A percentile compares a stretch with the other conserved stretches of the same genome.
These are phyloP conservation scores for Drechslerella dactyloides DNA, from an alignment of 2,329 filamentous ascomycete species.

Conservation along the genomic window DNA sequence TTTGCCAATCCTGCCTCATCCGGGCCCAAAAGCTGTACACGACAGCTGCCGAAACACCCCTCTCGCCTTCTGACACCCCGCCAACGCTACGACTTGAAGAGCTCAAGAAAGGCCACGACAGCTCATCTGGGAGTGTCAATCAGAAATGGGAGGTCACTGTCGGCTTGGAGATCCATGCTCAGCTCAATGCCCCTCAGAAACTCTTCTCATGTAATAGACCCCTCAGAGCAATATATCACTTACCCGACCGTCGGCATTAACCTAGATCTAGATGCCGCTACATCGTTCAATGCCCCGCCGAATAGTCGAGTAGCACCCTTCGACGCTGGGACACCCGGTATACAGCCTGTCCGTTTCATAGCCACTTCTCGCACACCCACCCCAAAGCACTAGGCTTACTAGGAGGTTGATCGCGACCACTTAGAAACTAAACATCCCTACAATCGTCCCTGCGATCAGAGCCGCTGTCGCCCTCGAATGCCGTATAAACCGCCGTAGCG, in stretches of 20 bases:
- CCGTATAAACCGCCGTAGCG: conserved; percentile 74
- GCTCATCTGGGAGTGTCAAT: background rate
- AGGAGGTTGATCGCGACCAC: conserved; percentile 69
- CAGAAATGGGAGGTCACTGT: conserved; percentile 84
- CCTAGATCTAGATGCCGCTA: conserved; percentile 61
- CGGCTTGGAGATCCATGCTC: conserved; percentile 95
- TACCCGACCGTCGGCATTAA: conserved; percentile 51
- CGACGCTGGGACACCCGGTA: conserved; percentile 86
- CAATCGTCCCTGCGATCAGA: conserved; percentile 84
- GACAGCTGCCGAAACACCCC: conserved; percentile 8
- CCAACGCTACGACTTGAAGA: conserved; percentile 1
- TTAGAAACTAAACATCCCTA: conserved; percentile 76
- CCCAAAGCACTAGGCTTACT: conserved; percentile 79
- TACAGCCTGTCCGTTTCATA: conserved; percentile 69
- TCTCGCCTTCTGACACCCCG: conserved; percentile 16
- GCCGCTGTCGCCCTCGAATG: conserved; percentile 86
- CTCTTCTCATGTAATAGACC: conserved; percentile 74
- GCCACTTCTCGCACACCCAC: background rate
- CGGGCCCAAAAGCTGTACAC: conserved; percentile 9
- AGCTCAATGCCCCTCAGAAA: conserved; percentile 86
- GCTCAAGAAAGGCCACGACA: background rate
- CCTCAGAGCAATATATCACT: background rate
- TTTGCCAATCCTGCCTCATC: conserved; percentile 35
- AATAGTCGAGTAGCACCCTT: conserved; percentile 90
- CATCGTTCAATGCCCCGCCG: conserved; percentile 70